A percentile compares a stretch with the other conserved stretches of the same genome.
Evolutionary conservation across 805 yeast species (phyloP).

Genomic region (Wickerhamomyces strasburgensis): DNA sequence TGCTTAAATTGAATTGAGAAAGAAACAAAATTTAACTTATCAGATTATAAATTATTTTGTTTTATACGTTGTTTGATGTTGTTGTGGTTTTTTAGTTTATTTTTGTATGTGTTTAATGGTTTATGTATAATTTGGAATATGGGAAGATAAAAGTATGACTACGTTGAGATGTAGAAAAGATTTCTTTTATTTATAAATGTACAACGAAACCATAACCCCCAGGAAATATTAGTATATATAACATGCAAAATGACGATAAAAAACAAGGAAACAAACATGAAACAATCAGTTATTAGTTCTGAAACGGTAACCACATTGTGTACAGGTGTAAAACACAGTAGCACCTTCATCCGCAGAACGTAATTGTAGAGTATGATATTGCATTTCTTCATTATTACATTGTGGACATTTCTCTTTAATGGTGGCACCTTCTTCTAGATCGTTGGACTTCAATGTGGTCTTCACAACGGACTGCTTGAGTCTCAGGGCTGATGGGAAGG

Average conservation of each 20-base stretch:
- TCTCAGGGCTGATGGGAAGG: slow-evolving; percentile 83
- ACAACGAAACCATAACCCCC: no score
- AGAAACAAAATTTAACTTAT: no score
- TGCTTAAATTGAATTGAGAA: no score
- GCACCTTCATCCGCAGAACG: slow-evolving; percentile 99
- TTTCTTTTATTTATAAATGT: no score
- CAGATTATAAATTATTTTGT: slow-evolving; percentile 1
- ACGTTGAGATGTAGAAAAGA: no score
- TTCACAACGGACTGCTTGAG: slow-evolving; percentile 87
- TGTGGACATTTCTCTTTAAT: slow-evolving; percentile 98
- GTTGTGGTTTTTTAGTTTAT: slow-evolving; percentile 4
- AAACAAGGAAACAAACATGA: neutral
- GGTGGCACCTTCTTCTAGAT: slow-evolving; percentile 91
- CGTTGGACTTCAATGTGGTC: slow-evolving; percentile 70
- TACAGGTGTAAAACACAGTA: slow-evolving; percentile 96
- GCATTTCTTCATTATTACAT: slow-evolving; percentile 98
- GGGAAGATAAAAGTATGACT: no score
- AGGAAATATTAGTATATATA: neutral
- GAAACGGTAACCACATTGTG: slow-evolving; percentile 86
- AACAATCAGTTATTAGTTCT: slow-evolving; percentile 75
- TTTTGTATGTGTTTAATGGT: slow-evolving; percentile 6
- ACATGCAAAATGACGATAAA: slow-evolving; percentile 1
- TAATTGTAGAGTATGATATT: slow-evolving; percentile 90
- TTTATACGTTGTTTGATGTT: slow-evolving; percentile 2
- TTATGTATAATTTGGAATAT: no score